Evolutionary conservation across 768 basidiomycete species (phyloP).

Genomic region (Suillus subalutaceus): DNA sequence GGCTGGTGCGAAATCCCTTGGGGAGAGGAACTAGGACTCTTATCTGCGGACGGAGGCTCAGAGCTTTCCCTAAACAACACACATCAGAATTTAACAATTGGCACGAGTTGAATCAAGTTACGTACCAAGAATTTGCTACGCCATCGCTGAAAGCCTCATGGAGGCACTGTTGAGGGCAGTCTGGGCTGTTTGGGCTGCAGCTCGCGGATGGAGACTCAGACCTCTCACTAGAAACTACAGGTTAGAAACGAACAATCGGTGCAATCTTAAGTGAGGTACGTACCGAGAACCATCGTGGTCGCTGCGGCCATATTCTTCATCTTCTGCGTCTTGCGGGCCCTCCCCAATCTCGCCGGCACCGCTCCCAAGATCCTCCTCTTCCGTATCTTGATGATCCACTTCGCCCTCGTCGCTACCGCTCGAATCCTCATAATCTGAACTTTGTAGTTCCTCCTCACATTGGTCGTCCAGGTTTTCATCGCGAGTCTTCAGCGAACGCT

Average conservation of each 20-base stretch:
- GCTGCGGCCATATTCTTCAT: background rate
- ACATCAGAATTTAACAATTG: background rate
- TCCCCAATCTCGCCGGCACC: background rate
- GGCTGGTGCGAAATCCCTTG: background rate
- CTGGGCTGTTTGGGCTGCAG: background rate
- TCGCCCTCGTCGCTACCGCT: constrained; percentile 9
- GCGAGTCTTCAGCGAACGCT: constrained; percentile 12
- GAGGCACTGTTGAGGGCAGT: background rate
- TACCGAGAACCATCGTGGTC: background rate
- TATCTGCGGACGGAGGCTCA: background rate
- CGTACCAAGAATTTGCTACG: background rate
- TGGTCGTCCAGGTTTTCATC: background rate
- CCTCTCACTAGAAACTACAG: background rate
- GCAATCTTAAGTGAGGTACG: background rate
- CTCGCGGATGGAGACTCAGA: background rate
- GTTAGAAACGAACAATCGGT: background rate
- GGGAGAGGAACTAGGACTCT: background rate
- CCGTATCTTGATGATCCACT: background rate
- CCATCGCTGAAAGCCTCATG: background rate
- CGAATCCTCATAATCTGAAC: background rate
- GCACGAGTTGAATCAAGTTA: background rate
- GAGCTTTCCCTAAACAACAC: background rate
- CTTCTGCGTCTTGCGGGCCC: background rate
- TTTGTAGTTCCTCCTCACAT: constrained; percentile 5
- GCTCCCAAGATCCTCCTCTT: background rate